phyloP scores from a whole-genome alignment of 129 eudicot species.

The Artemisia annua region DNA sequence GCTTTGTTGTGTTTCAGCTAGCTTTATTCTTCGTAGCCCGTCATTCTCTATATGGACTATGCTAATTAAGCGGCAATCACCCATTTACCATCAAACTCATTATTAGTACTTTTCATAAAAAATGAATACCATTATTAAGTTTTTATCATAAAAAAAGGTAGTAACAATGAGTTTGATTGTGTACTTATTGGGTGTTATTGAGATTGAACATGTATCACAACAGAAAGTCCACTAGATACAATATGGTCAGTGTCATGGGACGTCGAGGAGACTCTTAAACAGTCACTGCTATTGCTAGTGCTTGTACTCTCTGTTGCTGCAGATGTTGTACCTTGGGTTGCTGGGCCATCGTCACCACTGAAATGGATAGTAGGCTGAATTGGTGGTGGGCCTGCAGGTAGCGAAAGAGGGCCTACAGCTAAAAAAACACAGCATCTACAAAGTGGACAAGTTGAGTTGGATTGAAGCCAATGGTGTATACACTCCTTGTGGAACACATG shows the following conservation, averaged over 20 bases:
- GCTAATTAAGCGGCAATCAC: background rate
- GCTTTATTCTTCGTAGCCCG: background rate
- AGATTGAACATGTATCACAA: slow-evolving; percentile 16
- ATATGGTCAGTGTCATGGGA: slow-evolving; percentile 4
- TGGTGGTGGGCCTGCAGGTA: slow-evolving; percentile 10
- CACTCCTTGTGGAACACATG: slow-evolving; percentile 70
- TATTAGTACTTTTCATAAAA: background rate
- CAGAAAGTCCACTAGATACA: slow-evolving; percentile 16
- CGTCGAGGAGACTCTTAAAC: slow-evolving; percentile 21
- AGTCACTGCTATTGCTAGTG: slow-evolving; percentile 1
- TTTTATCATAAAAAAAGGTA: background rate
- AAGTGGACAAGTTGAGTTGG: slow-evolving; percentile 68
- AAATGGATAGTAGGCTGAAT: slow-evolving; percentile 7
- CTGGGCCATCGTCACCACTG: slow-evolving; percentile 11
- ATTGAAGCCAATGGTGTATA: slow-evolving; percentile 63
- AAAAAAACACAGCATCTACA: slow-evolving; percentile 57
- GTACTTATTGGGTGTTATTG: slow-evolving; percentile 9
- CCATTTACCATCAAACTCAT: background rate
- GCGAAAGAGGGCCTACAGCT: slow-evolving; percentile 23
- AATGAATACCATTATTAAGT: background rate
- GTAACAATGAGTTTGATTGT: background rate
- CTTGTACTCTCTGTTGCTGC: background rate
- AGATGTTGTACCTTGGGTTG: slow-evolving; percentile 12
- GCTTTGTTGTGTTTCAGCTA: background rate
- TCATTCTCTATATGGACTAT: too few species aligned